Evolutionary conservation across 2,329 filamentous ascomycete species (phyloP).

Genomic region (Thelonectria rubi): DNA sequence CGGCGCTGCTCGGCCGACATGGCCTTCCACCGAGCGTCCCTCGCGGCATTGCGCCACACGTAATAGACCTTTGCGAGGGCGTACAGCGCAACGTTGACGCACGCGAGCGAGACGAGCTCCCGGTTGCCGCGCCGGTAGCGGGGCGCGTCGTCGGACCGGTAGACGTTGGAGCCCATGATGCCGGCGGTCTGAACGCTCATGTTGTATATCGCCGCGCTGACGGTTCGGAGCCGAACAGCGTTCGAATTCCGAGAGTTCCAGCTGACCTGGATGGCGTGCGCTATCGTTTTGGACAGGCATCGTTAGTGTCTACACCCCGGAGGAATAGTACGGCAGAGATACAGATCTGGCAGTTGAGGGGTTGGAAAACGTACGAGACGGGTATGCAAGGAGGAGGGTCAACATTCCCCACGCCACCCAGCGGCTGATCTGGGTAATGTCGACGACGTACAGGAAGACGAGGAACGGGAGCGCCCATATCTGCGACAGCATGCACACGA

Average conservation of each 20-base stretch:
- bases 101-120: constrained; percentile 36
- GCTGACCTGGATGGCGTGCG: constrained; percentile 58
- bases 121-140: constrained; percentile 57
- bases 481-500: constrained; percentile 45
- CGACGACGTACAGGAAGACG: constrained; percentile 38
- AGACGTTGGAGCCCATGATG: constrained; percentile 57
- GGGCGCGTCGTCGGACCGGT: constrained; percentile 56
- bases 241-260: constrained; percentile 67
- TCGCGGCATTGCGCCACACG: constrained; percentile 48
- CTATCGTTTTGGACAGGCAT: constrained; percentile 12
- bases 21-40: constrained; percentile 23
- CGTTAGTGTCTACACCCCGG: neutral
- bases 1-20: constrained; percentile 22
- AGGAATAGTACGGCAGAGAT: neutral
- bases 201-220: constrained; percentile 63
- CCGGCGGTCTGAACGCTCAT: constrained; percentile 58
- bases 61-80: constrained; percentile 51
- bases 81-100: constrained; percentile 49
- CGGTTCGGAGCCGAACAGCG: constrained; percentile 67
- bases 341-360: neutral
- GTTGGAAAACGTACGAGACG: constrained; percentile 34
- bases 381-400: constrained; percentile 46
- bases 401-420: constrained; percentile 46
- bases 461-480: constrained; percentile 48
- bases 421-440: constrained; percentile 40